Percentiles rank a stretch among this genome's conserved stretches.
These are phyloP conservation scores for Poteriospumella lacustris DNA, from an alignment of 108 stramenopile species.

Conservation along the genomic window DNA sequence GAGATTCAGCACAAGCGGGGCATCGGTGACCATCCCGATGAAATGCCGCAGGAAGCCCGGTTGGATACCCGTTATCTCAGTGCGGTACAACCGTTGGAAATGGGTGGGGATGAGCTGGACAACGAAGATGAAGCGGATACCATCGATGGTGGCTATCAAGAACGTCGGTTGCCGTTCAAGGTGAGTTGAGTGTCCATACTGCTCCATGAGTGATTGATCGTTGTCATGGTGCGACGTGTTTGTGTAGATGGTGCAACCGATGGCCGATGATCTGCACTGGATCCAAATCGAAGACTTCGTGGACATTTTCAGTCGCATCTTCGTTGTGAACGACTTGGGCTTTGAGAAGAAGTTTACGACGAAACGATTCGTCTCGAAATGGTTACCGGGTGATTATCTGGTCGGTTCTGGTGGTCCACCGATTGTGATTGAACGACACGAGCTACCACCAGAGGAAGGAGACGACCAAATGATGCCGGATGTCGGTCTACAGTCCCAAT, in stretches of 20 bases:
- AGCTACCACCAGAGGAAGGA: too few species aligned
- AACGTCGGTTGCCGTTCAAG: not conserved
- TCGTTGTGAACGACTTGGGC: not conserved
- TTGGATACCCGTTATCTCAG: too few species aligned
- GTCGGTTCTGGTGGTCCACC: conserved; percentile 24
- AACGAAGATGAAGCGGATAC: conserved; percentile 14
- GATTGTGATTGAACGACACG: too few species aligned
- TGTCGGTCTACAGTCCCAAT: too few species aligned
- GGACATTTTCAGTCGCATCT: conserved; percentile 21
- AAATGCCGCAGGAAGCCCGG: not conserved
- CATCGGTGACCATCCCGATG: not conserved
- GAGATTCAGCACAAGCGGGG: conserved; percentile 18
- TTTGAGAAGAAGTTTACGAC: not conserved
- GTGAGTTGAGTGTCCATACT: not conserved
- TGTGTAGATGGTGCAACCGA: conserved; percentile 10
- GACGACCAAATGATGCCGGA: too few species aligned
- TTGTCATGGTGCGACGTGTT: not conserved
- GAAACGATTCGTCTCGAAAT: conserved; percentile 10
- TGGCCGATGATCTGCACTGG: conserved; percentile 1
- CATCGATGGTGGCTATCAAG: not conserved
- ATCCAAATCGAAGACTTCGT: conserved; percentile 30
- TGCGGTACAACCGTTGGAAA: too few species aligned
- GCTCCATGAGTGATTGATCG: not conserved
- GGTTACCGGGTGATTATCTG: conserved; percentile 20
- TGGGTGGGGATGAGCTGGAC: not conserved